A percentile compares a stretch with the other conserved stretches of the same genome.
phyloP scores from a whole-genome alignment of 805 yeast species.

The Wilhelminamyces savonicus region DNA sequence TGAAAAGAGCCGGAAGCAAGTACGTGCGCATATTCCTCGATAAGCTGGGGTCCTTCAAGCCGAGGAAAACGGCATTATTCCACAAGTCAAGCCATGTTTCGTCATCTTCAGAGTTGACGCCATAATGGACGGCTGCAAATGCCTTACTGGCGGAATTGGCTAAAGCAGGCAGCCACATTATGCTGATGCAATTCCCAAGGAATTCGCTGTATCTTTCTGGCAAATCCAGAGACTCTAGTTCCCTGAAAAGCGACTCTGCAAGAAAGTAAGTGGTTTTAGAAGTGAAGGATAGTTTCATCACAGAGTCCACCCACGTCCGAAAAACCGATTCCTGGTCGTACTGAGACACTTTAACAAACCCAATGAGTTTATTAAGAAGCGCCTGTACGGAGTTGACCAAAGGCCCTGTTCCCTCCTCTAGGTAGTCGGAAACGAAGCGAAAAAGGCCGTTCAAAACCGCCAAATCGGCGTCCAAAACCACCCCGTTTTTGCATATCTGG shows the following conservation, averaged over 20 bases:
- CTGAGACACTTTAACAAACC: conserved; percentile 20
- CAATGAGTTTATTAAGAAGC: conserved; percentile 48
- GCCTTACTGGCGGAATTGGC: conserved; percentile 66
- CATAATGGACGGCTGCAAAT: conserved; percentile 27
- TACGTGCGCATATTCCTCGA: conserved; percentile 50
- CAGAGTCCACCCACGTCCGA: conserved; percentile 39
- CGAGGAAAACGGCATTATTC: conserved; percentile 32
- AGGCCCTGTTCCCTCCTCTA: conserved; percentile 68
- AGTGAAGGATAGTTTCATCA: conserved; percentile 36
- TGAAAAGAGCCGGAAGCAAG: conserved; percentile 59
- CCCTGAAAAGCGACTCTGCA: conserved; percentile 50
- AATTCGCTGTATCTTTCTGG: conserved; percentile 41
- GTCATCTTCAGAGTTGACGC: conserved; percentile 10
- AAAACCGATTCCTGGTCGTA: conserved; percentile 20
- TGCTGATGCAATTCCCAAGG: conserved; percentile 38
- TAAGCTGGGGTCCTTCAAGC: conserved; percentile 23
- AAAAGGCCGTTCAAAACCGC: conserved; percentile 33
- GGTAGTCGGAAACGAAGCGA: conserved; percentile 55
- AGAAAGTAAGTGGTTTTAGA: conserved; percentile 58
- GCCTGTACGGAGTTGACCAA: conserved; percentile 63
- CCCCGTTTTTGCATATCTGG: too few species aligned
- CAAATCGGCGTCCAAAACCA: too few species aligned
- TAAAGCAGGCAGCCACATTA: conserved; percentile 52
- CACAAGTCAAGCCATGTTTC: conserved; percentile 48
- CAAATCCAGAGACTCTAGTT: conserved; percentile 36